Base-by-base conservation (phyloP, 495 filamentous ascomycete genomes). In the Penicillium roqueforti region DNA sequence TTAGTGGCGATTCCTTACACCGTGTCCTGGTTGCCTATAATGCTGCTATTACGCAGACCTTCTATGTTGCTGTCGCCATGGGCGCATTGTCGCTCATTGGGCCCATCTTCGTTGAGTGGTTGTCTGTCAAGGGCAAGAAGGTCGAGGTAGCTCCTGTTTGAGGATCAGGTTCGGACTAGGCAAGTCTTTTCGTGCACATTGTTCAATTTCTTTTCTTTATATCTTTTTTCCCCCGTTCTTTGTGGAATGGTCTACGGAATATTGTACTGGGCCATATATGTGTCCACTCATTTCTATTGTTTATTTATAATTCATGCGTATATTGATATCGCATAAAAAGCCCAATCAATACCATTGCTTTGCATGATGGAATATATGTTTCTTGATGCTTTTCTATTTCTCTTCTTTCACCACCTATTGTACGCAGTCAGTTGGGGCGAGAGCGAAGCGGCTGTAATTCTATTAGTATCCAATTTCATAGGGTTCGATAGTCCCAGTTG, bases 81-180 rank as follows among this genome's bases (percentile, higher is more conserved):
- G 75, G 78, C 8, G 77, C 75, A 8, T 41, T 87, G 0, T 80
- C 82, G 4, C 72, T 89, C 4, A 18, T 92, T 43, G 88, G 83
- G 1, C 73, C 78, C 3, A 58, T 79, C 3, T 71, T 77, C 5
- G 73, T 91, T 8, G 82, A 93, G 69, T 95, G 90, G 91, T 81
- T 80, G 60, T 87, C 80, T 37, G 88, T 96, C 18, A 92, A 92
- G 76, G 89, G 87, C 2, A 91, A 88, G 81, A 87, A 87, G 54
- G 75, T 90, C 48, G 86, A 88, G 65, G 72, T 78, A 61, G 73
- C 68, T 9, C 70, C 77, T 41, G 83, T 76, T 22, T 69, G 44
- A 59, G 43, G 37, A 5, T 18, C n/a, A 7, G 16, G 11, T 19
- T 6, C n/a, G 22, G 16, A 14, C 22, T 9, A 25, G 4, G 13